Evolutionary conservation across 2,329 filamentous ascomycete genomes (phyloP).

Genomic region (Ceratocystis eucalypticola): DNA sequence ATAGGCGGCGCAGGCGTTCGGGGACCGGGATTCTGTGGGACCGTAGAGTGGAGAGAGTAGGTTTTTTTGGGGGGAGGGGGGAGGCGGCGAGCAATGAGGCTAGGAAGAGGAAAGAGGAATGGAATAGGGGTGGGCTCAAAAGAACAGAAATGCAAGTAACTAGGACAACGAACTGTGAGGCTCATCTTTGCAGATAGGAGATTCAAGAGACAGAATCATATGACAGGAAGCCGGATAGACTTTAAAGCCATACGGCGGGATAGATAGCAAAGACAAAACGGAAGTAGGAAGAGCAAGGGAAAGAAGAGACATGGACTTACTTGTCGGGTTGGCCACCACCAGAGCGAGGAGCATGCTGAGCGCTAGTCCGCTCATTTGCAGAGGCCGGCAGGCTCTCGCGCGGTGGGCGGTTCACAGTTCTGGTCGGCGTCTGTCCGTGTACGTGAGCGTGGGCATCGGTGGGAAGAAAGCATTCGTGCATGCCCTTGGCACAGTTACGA

Average conservation of each 20-base stretch:
- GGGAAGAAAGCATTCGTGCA: conserved; percentile 50
- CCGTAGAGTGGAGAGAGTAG: conserved; percentile 9
- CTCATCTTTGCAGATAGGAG: too few relatives aligned
- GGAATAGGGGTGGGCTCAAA: too few relatives aligned
- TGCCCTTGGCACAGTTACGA: conserved; percentile 50
- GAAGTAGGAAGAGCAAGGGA: conserved; percentile 5
- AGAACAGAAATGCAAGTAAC: too few relatives aligned
- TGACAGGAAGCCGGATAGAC: not conserved
- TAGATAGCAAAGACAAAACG: conserved; percentile 13
- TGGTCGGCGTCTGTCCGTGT: conserved; percentile 45
- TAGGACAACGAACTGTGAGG: too few relatives aligned
- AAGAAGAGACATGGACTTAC: conserved; percentile 31
- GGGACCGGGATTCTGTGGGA: conserved; percentile 17
- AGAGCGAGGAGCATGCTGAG: conserved; percentile 26
- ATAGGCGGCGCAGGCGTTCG: conserved; percentile 14
- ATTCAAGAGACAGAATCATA: not conserved
- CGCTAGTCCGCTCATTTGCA: conserved; percentile 30
- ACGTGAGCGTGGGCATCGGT: conserved; percentile 47
- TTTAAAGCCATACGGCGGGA: not conserved
- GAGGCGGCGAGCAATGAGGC: not conserved
- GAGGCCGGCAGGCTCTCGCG: conserved; percentile 42
- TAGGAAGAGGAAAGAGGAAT: conserved; percentile 8
- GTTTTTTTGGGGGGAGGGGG: not conserved
- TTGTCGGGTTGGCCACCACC: conserved; percentile 41
- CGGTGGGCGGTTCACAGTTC: conserved; percentile 34